Evolutionary conservation across 306 rosid species (phyloP).

Genomic region (Glycine soja): DNA sequence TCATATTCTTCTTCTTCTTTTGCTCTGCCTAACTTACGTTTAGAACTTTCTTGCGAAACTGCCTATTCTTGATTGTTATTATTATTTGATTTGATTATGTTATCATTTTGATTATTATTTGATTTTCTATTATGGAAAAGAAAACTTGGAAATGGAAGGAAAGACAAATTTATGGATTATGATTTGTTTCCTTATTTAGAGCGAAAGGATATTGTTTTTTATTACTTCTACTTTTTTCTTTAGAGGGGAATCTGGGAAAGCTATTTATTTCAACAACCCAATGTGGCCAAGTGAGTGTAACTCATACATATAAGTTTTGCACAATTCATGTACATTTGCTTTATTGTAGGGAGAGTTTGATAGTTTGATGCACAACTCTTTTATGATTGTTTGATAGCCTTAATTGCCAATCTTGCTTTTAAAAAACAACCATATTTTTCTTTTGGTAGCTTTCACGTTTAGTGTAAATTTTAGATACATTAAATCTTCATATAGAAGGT

Average conservation of each 20-base stretch:
- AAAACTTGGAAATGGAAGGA: not conserved
- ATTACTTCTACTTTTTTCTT: not conserved
- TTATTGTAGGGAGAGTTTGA: not conserved
- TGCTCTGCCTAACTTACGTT: too few species aligned
- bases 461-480: constrained; percentile 9
- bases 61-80: too few species aligned
- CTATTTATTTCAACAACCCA: constrained; percentile 88
- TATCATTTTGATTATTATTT: too few species aligned
- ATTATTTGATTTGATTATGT: not conserved
- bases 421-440: not conserved
- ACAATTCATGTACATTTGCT: constrained; percentile 19
- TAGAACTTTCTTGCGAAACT: too few species aligned
- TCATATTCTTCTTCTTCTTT: not conserved
- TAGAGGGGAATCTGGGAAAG: constrained; percentile 63
- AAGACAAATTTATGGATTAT: not conserved
- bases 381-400: constrained; percentile 27
- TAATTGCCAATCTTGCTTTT: not conserved
- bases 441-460: constrained; percentile 22
- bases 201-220: too few species aligned
- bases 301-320: not conserved
- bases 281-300: constrained; percentile 92
- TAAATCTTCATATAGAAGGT: not conserved
- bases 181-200: not conserved
- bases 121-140: not conserved
- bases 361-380: not conserved